Percentiles rank a stretch among this genome's conserved stretches.
Evolutionary conservation across 257 asterid species (phyloP).

Genomic region (Salvia rosmarinus): DNA sequence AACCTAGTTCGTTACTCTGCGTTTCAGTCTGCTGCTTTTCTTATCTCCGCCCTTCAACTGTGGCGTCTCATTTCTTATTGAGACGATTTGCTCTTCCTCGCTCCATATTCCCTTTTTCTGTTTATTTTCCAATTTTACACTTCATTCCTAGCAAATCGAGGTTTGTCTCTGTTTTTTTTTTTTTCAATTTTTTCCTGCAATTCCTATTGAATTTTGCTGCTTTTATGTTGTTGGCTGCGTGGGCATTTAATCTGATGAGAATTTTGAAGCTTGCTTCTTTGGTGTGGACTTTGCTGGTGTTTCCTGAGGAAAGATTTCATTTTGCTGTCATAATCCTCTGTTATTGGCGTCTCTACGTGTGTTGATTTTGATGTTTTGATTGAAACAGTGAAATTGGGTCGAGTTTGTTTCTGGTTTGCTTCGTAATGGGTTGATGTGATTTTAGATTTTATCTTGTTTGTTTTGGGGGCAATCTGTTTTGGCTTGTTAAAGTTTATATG

Average conservation of each 20-base stretch:
- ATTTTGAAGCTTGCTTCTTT: background rate
- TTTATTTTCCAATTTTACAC: background rate
- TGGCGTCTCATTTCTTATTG: constrained; percentile 40
- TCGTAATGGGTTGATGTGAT: background rate
- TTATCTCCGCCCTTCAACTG: constrained; percentile 32
- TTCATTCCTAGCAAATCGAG: constrained; percentile 32
- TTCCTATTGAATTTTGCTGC: background rate
- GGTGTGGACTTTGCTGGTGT: constrained; percentile 3
- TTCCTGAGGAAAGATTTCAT: background rate
- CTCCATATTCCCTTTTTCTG: background rate
- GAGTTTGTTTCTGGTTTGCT: background rate
- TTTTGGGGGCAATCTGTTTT: background rate
- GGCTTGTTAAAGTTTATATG: background rate
- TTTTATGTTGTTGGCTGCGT: background rate
- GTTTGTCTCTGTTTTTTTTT: no score
- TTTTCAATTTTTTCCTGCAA: background rate
- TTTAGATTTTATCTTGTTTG: background rate
- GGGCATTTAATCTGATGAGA: background rate
- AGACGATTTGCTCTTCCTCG: constrained; percentile 35
- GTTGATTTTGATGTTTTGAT: background rate
- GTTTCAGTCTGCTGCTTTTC: background rate
- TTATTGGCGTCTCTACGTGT: background rate
- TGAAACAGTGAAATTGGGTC: background rate
- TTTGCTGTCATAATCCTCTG: background rate
- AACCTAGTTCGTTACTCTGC: constrained; percentile 28